Base-by-base conservation (phyloP, 179 eudicot genomes). In the Vitellaria paradoxa region DNA sequence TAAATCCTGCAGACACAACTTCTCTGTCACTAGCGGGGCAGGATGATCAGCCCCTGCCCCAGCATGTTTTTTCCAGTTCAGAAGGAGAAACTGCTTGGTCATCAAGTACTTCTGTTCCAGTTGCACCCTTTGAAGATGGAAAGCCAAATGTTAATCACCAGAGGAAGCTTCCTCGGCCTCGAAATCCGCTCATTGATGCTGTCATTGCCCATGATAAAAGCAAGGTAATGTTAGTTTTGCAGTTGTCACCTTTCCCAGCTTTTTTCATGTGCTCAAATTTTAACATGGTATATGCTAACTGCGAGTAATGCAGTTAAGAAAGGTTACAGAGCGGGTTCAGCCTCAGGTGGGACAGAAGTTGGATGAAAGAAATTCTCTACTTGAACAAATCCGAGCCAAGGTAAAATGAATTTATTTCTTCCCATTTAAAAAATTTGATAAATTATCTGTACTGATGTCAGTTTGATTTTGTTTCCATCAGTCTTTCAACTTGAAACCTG, bases 141-240 rank as follows among this genome's bases (percentile, higher is more conserved):
- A 80, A 62, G 72, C 65, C 76, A 40, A 89, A 88, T 83, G 98
- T 88, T 18, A 77, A 71, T 76, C 78, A 81, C 52, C 87, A 84
- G 24, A 84, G 81, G 82, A 94, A 94, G 84, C 81, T 84, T 82
- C 98, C 86, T 9, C 78, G 98, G 75, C 98, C 97, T 69, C 89
- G 97, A 47, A 94, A 90, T 79, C 99, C 99, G 81, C 91, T 96
- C 65, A 89, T 96, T 52, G 92, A 91, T 81, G 99, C 91, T 74
- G 96, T 94, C 59, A 90, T 85, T 78, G 93, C 96, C 70, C 90
- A 83, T 80, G 99, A 92, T 81, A 93, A 91, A 88, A 96, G 92
- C 96, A 94, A 89, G 95, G 99, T 96, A 81, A 30, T 75, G 45
- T 30, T 56, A 24, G 50, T 71, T 56, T 60, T 72, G 7, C 45